A percentile compares a stretch with the other conserved stretches of the same genome.
Conservation (phyloP, 441 rosid species). For the Metrosideros polymorpha region DNA sequence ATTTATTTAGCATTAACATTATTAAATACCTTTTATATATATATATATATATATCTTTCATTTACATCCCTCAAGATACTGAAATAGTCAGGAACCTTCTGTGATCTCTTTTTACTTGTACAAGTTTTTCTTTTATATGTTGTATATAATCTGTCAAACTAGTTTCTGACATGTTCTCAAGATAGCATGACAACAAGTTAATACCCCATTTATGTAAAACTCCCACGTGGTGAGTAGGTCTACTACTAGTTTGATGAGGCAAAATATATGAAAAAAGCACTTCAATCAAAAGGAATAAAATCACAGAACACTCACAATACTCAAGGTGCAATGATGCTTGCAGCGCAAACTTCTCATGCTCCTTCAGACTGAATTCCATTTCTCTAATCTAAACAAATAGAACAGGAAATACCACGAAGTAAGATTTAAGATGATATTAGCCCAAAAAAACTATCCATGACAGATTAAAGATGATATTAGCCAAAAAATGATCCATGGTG, state of each 20-base stretch:
- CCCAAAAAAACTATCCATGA: neutral
- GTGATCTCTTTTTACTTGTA: neutral
- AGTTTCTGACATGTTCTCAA: neutral
- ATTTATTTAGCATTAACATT: neutral
- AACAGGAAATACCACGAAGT: constrained; percentile 4
- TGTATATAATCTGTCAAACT: neutral
- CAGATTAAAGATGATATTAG: neutral
- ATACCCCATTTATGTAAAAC: neutral
- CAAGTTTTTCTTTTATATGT: neutral
- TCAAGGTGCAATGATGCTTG: constrained; percentile 45
- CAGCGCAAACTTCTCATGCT: constrained; percentile 57
- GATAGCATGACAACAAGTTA: neutral
- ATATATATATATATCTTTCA: neutral
- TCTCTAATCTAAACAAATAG: constrained; percentile 50
- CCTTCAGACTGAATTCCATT: constrained; percentile 57
- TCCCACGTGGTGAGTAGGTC: neutral
- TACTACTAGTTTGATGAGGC: neutral
- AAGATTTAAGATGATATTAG: neutral
- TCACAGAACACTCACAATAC: constrained; percentile 37
- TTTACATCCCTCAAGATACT: neutral
- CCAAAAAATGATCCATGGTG: neutral
- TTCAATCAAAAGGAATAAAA: neutral
- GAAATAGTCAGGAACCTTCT: neutral
- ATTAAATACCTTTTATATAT: neutral
- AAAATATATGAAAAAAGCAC: constrained; percentile 1